Base-by-base conservation (phyloP, 2,329 filamentous ascomycete genomes). In the Trichoderma atrobrunneum region DNA sequence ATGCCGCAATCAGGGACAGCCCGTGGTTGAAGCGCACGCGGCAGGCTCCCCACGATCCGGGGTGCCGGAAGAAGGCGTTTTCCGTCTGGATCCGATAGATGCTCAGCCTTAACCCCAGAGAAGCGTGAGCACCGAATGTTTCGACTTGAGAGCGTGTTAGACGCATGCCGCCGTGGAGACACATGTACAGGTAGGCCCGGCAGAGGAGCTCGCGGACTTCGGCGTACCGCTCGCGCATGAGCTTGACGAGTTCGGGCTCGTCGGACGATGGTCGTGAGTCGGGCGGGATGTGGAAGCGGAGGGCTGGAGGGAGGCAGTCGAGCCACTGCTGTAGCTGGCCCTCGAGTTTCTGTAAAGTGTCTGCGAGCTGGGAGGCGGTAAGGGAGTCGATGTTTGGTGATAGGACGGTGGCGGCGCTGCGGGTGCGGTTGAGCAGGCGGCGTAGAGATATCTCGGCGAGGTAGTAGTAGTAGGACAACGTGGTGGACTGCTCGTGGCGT, bases 161-260 rank as follows among this genome's bases (percentile, higher is more conserved):
- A 3, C 63, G 63, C 63, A 66, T 66, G n/a, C 63, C 63, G 30
- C 63, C 63, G 21, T 66, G 63, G 7, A 66, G 63, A 14, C 63
- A 66, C 63, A 66, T 66, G 30, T 66, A 66, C 63, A 66, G 18
- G 48, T 66, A 66, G 7, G 63, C 63, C 12, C 63, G 63, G 30
- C 63, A 66, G 14, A 66, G 48, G 1, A 66, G 63, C 24, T 66
- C 63, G 21, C 63, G 48, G 10, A 66, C 63, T 11, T 66, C 63
- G 21, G 63, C 63, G 24, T 66, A 66, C 16, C 63, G 48, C 16
- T 66, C 63, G 7, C 63, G 63, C 63, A 66, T 66, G 2, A 66
- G 26, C 16, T 66, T 66, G 5, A 66, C 63, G 8, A 66, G 48
- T 16, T 66, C 63, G 5, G 63, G 63, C 28, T 66, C 63, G 16